phyloP scores from a whole-genome alignment of 768 basidiomycete genomes.

The Boletus barrowsii region DNA sequence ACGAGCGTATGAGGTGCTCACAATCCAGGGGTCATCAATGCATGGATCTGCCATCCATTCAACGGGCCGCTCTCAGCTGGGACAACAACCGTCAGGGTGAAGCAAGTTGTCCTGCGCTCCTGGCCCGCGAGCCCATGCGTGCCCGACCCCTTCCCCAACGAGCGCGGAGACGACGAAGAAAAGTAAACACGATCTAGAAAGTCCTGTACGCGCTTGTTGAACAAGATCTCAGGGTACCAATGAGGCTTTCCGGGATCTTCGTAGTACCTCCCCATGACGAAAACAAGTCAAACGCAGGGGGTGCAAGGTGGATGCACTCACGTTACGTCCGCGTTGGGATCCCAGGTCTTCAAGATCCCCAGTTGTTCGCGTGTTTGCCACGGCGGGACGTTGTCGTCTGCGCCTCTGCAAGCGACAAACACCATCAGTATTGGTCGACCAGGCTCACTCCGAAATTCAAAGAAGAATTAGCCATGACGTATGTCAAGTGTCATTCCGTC shows the following conservation, averaged over 20 bases:
- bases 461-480: background rate
- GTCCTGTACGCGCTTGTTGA: conserved; percentile 47
- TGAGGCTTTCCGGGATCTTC: conserved; percentile 65
- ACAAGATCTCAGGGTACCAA: conserved; percentile 66
- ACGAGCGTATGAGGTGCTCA: conserved; percentile 28
- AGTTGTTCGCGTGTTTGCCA: conserved; percentile 78
- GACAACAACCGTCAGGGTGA: conserved; percentile 70
- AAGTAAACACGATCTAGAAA: conserved; percentile 48
- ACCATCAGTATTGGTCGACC: background rate
- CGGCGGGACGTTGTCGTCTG: conserved; percentile 83
- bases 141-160: background rate
- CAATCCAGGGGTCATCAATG: conserved; percentile 66
- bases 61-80: conserved; percentile 70
- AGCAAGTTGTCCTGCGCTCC: conserved; percentile 24
- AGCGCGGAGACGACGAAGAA: background rate
- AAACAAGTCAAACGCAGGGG: background rate
- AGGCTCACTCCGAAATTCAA: background rate
- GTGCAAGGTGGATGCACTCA: conserved; percentile 28
- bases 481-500: background rate
- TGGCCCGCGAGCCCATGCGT: background rate
- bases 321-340: conserved; percentile 50
- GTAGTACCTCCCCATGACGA: conserved; percentile 41
- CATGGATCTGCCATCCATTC: conserved; percentile 65
- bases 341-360: conserved; percentile 56
- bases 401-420: conserved; percentile 44